A percentile compares a stretch with the other conserved stretches of the same genome.
These are phyloP conservation scores for Spatholobus suberectus DNA, from an alignment of 306 rosid genomes.

Conservation along the genomic window DNA sequence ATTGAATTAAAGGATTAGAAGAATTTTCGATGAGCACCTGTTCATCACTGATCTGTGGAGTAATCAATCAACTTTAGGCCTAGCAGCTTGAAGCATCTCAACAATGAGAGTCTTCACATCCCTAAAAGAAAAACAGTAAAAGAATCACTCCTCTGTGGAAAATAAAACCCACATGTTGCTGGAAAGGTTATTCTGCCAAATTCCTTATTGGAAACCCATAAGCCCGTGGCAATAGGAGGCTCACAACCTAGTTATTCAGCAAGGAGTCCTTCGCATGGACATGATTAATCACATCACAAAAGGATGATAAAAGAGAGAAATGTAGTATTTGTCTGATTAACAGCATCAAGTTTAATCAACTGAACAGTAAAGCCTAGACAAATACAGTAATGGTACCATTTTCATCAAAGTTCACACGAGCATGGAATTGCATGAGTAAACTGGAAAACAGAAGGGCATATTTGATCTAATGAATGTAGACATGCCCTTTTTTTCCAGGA, in stretches of 20 bases:
- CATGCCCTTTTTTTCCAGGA: neutral
- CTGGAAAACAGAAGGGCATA: constrained; percentile 24
- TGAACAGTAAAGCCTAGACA: constrained; percentile 8
- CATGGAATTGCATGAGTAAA: neutral
- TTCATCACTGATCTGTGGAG: constrained; percentile 32
- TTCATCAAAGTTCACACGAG: neutral
- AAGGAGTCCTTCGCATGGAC: constrained; percentile 25
- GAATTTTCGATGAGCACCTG: constrained; percentile 47
- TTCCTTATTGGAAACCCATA: neutral
- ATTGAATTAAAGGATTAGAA: constrained; percentile 8
- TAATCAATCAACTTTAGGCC: constrained; percentile 54
- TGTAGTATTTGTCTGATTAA: neutral
- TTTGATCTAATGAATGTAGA: constrained; percentile 2
- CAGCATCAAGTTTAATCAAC: neutral
- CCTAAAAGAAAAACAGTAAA: constrained; percentile 52
- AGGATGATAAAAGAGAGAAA: neutral
- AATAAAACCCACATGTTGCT: constrained; percentile 11
- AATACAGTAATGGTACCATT: neutral
- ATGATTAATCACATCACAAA: constrained; percentile 6
- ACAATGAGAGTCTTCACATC: constrained; percentile 92
- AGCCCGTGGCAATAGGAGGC: constrained; percentile 16
- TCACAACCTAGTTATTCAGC: neutral
- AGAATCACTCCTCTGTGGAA: neutral
- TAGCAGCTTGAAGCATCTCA: constrained; percentile 94
- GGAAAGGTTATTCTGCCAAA: neutral